These are phyloP conservation scores for Pseudoturritis turrita DNA, from an alignment of 345 rosid genomes.

Conservation along the genomic window DNA sequence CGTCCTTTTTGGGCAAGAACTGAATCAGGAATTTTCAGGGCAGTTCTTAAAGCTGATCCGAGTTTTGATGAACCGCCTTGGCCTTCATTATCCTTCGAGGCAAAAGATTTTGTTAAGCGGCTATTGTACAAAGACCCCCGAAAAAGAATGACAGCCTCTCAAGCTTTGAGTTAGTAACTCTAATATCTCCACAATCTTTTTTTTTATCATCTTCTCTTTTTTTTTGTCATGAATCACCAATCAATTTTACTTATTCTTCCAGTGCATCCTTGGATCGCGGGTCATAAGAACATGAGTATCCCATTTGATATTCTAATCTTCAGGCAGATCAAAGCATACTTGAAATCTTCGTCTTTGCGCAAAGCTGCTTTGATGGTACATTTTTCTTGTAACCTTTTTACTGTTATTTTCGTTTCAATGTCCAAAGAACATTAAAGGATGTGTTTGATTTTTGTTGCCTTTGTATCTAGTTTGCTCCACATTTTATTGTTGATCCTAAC, in stretches of 20 bases:
- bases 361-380: conserved; percentile 86
- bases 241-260: conserved; percentile 9
- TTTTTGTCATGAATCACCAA: not conserved
- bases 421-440: not conserved
- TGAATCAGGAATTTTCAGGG: conserved; percentile 88
- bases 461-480: not conserved
- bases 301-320: conserved; percentile 76
- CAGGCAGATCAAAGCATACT: conserved; percentile 69
- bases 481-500: not conserved
- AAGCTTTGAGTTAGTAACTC: conserved; percentile 72
- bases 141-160: conserved; percentile 90
- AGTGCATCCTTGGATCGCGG: conserved; percentile 95
- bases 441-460: conserved; percentile 14
- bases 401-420: not conserved
- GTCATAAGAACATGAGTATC: conserved; percentile 42
- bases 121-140: conserved; percentile 81
- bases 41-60: conserved; percentile 89
- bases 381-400: not conserved
- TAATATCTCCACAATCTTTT: not conserved
- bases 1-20: conserved; percentile 99
- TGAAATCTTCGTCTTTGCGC: conserved; percentile 83
- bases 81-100: conserved; percentile 81
- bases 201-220: conserved; percentile 11
- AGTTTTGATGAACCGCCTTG: conserved; percentile 85
- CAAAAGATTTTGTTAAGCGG: conserved; percentile 83